Evolutionary conservation across 2,329 filamentous ascomycete genomes (phyloP).

Genomic region (Penicillium glabrum): DNA sequence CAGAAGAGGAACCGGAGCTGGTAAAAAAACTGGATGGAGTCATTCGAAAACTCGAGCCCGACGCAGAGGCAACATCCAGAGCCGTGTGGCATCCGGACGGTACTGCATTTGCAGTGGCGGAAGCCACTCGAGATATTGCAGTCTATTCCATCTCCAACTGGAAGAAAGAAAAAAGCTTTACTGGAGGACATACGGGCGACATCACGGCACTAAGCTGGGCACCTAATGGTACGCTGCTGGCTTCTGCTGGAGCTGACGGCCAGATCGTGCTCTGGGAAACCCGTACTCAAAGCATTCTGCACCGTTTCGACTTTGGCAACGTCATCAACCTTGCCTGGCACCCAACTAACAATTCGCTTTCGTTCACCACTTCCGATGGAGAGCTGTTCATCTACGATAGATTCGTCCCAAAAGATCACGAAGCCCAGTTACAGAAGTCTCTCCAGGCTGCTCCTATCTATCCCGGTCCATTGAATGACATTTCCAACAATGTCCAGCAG

Average conservation of each 20-base stretch:
- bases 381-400: slow-evolving; percentile 82
- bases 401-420: slow-evolving; percentile 55
- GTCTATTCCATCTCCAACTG: slow-evolving; percentile 87
- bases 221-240: slow-evolving; percentile 86
- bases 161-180: slow-evolving; percentile 79
- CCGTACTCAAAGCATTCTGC: slow-evolving; percentile 78
- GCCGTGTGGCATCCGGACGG: slow-evolving; percentile 94
- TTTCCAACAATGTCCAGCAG: slow-evolving; percentile 63
- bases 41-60: slow-evolving; percentile 74
- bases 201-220: slow-evolving; percentile 91
- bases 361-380: slow-evolving; percentile 89
- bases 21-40: slow-evolving; percentile 82
- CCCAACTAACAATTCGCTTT: slow-evolving; percentile 80
- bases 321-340: slow-evolving; percentile 91
- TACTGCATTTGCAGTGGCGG: slow-evolving; percentile 82
- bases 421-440: slow-evolving; percentile 49
- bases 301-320: slow-evolving; percentile 75
- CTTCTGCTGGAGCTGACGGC: slow-evolving; percentile 56
- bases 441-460: slow-evolving; percentile 81
- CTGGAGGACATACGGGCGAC: slow-evolving; percentile 75
- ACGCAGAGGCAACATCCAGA: slow-evolving; percentile 71
- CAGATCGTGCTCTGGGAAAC: slow-evolving; percentile 75
- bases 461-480: slow-evolving; percentile 72
- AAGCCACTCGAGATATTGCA: slow-evolving; percentile 77
- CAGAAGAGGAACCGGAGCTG: slow-evolving; percentile 74